Conservation (phyloP, 768 basidiomycete genomes). For the Lyophyllum decastes region DNA sequence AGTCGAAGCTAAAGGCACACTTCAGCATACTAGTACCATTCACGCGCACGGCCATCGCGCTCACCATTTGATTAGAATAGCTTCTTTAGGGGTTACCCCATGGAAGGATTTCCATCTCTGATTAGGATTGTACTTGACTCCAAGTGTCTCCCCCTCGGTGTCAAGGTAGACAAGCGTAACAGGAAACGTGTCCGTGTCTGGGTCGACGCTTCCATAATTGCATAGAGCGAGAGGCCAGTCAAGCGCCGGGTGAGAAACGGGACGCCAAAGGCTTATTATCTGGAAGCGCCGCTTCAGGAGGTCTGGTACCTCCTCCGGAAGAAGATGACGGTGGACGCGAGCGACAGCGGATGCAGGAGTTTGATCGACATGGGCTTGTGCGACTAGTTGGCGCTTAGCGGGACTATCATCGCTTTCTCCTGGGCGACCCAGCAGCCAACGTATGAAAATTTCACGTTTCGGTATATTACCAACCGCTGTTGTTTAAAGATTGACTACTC, state of each 20-base stretch:
- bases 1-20: slow-evolving; percentile 34
- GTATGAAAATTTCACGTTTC: no score
- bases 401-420: slow-evolving; percentile 34
- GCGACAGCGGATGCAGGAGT: slow-evolving; percentile 42
- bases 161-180: slow-evolving; percentile 49
- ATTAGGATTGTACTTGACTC: slow-evolving; percentile 43
- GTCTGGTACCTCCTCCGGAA: slow-evolving; percentile 40
- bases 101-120: slow-evolving; percentile 55
- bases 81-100: slow-evolving; percentile 49
- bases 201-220: slow-evolving; percentile 48
- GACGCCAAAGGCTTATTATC: slow-evolving; percentile 64
- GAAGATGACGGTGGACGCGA: slow-evolving; percentile 54
- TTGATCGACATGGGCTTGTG: slow-evolving; percentile 54
- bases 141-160: slow-evolving; percentile 52
- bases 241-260: slow-evolving; percentile 45
- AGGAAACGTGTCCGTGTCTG: slow-evolving; percentile 41
- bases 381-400: slow-evolving; percentile 45
- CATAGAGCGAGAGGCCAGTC: slow-evolving; percentile 56
- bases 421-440: no score
- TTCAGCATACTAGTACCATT: neutral
- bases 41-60: slow-evolving; percentile 10
- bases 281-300: slow-evolving; percentile 53
- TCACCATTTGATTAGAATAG: slow-evolving; percentile 56
- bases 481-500: no score
- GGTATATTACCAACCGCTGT: no score